Conservation (phyloP, 2,329 filamentous ascomycete species). For the Exophiala sideris region DNA sequence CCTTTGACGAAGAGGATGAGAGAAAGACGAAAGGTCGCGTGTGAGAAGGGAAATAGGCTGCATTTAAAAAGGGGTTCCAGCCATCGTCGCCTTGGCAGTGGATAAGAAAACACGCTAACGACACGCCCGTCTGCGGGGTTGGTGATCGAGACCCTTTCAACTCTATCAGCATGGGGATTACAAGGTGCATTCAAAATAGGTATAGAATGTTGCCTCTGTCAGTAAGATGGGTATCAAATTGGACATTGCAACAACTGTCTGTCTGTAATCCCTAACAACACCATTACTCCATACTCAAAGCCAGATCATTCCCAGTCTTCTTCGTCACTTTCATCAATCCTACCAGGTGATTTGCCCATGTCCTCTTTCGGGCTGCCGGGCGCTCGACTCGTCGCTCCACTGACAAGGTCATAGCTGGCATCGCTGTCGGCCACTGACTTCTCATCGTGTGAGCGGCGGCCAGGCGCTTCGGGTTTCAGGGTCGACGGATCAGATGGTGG, state of each 20-base stretch:
- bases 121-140: too few relatives aligned
- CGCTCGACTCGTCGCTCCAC: constrained; percentile 73
- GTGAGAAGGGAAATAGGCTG: too few relatives aligned
- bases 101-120: too few relatives aligned
- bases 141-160: too few relatives aligned
- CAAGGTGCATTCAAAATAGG: too few relatives aligned
- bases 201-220: too few relatives aligned
- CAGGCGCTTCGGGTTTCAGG: constrained; percentile 58
- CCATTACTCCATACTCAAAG: neutral
- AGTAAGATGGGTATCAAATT: neutral
- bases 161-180: too few relatives aligned
- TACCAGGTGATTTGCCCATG: constrained; percentile 43
- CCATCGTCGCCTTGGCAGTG: too few relatives aligned
- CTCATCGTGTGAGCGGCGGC: constrained; percentile 75
- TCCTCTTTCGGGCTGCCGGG: constrained; percentile 62
- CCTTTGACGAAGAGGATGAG: too few relatives aligned
- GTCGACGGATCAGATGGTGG: constrained; percentile 22
- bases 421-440: constrained; percentile 91
- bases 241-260: neutral
- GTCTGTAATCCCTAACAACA: neutral
- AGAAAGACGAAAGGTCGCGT: too few relatives aligned
- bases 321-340: constrained; percentile 50
- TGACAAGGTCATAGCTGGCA: constrained; percentile 92
- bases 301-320: constrained; percentile 35
- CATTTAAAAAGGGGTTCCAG: too few relatives aligned